Conservation (phyloP, 2,329 filamentous ascomycete species). For the Penicillium sp. region DNA sequence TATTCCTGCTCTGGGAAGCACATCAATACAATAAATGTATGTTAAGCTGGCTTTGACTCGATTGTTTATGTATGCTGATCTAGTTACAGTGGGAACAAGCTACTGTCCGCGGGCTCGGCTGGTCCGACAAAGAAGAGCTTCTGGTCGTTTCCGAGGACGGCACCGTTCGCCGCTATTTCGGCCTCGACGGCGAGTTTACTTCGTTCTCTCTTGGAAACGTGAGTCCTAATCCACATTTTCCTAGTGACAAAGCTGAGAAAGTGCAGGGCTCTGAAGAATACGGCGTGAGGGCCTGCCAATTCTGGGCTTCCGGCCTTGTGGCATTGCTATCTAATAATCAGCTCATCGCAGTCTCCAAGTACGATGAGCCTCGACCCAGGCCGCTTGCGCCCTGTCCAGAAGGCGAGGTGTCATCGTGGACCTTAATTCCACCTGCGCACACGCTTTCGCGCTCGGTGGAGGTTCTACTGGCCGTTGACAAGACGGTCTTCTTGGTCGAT, state of each 20-base stretch:
- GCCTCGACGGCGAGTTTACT: constrained; percentile 89
- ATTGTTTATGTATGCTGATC: not conserved
- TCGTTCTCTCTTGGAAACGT: constrained; percentile 86
- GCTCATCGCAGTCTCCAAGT: constrained; percentile 78
- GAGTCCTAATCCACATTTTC: constrained; percentile 11
- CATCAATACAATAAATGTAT: constrained; percentile 67
- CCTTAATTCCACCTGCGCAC: constrained; percentile 77
- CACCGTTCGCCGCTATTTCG: constrained; percentile 81
- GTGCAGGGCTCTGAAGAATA: constrained; percentile 71
- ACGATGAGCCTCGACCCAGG: constrained; percentile 84
- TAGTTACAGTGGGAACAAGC: constrained; percentile 73
- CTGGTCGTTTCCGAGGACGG: constrained; percentile 85
- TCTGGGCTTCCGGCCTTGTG: constrained; percentile 89
- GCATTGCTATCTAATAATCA: constrained; percentile 84
- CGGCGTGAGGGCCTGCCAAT: constrained; percentile 81
- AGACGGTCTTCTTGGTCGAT: constrained; percentile 82
- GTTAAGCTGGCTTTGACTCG: constrained; percentile 9
- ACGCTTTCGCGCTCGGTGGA: constrained; percentile 91
- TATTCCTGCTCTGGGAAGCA: constrained; percentile 90
- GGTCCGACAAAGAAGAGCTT: constrained; percentile 92
- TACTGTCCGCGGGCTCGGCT: constrained; percentile 79
- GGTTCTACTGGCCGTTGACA: constrained; percentile 75
- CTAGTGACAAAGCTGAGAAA: constrained; percentile 10
- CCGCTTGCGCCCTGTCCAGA: constrained; percentile 70
- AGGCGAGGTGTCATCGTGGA: constrained; percentile 80